These are phyloP conservation scores for Prosopis cineraria DNA, from an alignment of 306 rosid species.

Conservation along the genomic window DNA sequence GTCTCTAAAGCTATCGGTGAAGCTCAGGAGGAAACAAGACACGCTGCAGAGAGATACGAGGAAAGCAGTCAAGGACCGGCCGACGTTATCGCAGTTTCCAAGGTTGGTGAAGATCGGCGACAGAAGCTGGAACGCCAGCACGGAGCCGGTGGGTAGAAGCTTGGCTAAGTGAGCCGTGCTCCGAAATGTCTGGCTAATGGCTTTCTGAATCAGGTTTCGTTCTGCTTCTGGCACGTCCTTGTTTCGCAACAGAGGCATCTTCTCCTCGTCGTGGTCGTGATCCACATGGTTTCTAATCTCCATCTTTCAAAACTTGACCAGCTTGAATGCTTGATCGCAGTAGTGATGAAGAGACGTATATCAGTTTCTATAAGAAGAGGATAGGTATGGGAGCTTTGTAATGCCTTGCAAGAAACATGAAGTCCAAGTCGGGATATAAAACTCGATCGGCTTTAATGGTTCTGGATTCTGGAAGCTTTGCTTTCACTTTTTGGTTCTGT, in stretches of 20 bases:
- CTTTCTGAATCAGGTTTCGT: constrained; percentile 64
- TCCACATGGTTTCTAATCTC: constrained; percentile 47
- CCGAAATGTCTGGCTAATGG: constrained; percentile 73
- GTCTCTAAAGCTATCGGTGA: constrained; percentile 74
- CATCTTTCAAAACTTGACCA: constrained; percentile 37
- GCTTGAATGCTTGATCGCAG: background rate
- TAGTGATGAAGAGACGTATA: constrained; percentile 19
- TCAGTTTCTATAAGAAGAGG: background rate
- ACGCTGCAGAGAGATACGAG: constrained; percentile 57
- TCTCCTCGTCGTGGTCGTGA: constrained; percentile 44
- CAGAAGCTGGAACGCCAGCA: constrained; percentile 83
- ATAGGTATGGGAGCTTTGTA: constrained; percentile 29
- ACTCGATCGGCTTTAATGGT: constrained; percentile 28
- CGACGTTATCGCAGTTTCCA: constrained; percentile 67
- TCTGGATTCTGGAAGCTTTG: constrained; percentile 25
- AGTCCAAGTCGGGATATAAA: constrained; percentile 28
- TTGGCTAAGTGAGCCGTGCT: constrained; percentile 89
- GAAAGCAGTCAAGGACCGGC: constrained; percentile 49
- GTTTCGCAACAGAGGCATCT: constrained; percentile 58
- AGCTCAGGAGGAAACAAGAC: constrained; percentile 59
- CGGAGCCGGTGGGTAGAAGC: constrained; percentile 85
- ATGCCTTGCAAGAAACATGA: constrained; percentile 68
- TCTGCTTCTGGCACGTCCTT: constrained; percentile 42
- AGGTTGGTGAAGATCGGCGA: constrained; percentile 73
- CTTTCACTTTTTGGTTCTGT: background rate